Conservation (phyloP, 2,329 filamentous ascomycete species). For the Clarireedia hainanense region DNA sequence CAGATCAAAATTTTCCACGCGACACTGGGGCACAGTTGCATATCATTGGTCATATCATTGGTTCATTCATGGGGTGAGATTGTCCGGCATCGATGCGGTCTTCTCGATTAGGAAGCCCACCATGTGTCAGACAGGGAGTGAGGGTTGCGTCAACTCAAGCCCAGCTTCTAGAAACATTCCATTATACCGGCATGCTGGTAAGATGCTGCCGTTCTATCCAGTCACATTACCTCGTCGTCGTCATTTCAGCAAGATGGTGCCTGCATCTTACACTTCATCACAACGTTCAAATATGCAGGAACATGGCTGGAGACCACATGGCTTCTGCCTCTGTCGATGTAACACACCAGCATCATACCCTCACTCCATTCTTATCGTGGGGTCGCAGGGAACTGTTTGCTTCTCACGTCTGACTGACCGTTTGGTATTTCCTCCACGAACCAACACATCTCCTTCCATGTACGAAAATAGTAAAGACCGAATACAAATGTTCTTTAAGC, state of each 20-base stretch:
- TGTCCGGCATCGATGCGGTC: not conserved
- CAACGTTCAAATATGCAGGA: not conserved
- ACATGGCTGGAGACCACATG: not conserved
- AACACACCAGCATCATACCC: not conserved
- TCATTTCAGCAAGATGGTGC: conserved; percentile 1
- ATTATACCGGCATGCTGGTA: not conserved
- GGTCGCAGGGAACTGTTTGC: not conserved
- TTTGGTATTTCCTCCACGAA: not conserved
- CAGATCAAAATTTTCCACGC: not conserved
- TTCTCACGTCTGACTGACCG: not conserved
- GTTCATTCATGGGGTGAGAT: not conserved
- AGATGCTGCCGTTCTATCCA: not conserved
- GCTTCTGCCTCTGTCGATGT: not conserved
- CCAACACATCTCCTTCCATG: not conserved
- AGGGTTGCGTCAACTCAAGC: conserved; percentile 3
- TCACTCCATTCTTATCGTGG: not conserved
- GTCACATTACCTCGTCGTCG: conserved; percentile 4
- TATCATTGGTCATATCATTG: conserved; percentile 1
- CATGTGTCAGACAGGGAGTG: conserved; percentile 5
- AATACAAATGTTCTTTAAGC: not conserved
- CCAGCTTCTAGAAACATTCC: conserved; percentile 6
- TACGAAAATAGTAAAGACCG: not conserved
- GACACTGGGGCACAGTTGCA: not conserved
- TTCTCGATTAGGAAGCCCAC: not conserved
- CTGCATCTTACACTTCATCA: conserved; percentile 2